phyloP scores from a whole-genome alignment of 169 alveolate genomes.

The Cryptosporidium viatorum region DNA sequence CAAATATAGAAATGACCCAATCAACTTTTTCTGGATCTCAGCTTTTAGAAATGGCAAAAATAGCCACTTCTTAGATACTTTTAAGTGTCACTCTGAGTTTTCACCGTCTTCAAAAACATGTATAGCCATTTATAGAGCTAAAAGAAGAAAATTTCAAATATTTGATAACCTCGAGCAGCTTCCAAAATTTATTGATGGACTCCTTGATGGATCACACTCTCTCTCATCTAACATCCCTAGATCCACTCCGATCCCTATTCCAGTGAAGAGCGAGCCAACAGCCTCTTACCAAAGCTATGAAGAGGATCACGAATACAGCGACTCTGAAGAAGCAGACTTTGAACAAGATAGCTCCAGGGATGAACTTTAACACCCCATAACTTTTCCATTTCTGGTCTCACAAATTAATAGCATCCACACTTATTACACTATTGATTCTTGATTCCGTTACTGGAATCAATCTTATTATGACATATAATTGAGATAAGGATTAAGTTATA shows the following conservation, averaged over 20 bases:
- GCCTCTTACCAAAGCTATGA: background rate
- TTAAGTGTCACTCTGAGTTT: conserved; percentile 30
- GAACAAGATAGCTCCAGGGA: conserved; percentile 2
- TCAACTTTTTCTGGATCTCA: conserved; percentile 63
- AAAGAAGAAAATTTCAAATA: conserved; percentile 47
- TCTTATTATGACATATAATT: too few species aligned
- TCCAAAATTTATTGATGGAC: conserved; percentile 53
- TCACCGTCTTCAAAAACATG: conserved; percentile 19
- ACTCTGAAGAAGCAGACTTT: conserved; percentile 22
- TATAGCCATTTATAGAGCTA: conserved; percentile 58
- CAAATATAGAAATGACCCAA: conserved; percentile 74
- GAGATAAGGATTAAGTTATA: background rate
- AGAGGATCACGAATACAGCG: conserved; percentile 30
- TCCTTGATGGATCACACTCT: conserved; percentile 49
- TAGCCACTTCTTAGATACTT: conserved; percentile 29
- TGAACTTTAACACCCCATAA: conserved; percentile 7
- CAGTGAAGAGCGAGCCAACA: background rate
- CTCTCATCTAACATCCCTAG: conserved; percentile 33
- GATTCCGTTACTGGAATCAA: background rate
- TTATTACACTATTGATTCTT: background rate
- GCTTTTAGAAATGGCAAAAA: conserved; percentile 56
- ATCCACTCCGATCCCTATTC: conserved; percentile 35
- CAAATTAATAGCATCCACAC: background rate
- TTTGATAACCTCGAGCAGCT: conserved; percentile 14
- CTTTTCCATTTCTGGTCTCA: background rate